These are phyloP conservation scores for Claviceps sp. DNA, from an alignment of 2,329 filamentous ascomycete genomes.

Conservation along the genomic window DNA sequence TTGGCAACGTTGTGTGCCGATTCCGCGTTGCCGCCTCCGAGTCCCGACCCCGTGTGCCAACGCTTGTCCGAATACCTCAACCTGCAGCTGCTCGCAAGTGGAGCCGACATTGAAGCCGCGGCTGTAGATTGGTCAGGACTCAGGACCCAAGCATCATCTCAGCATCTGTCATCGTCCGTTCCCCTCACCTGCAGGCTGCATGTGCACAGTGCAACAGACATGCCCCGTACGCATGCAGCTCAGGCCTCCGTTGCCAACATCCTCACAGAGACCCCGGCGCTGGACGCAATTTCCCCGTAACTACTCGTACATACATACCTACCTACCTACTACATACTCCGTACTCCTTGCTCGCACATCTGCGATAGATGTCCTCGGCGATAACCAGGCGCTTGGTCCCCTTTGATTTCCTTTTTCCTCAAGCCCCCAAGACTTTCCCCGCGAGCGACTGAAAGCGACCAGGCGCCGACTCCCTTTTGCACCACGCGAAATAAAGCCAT, in stretches of 20 bases:
- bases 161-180: no score
- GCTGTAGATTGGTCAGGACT: no score
- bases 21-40: no score
- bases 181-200: background rate
- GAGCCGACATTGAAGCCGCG: no score
- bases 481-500: background rate
- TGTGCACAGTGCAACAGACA: background rate
- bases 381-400: background rate
- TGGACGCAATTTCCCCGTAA: no score
- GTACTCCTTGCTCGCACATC: background rate
- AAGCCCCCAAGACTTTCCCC: background rate
- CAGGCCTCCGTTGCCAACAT: background rate
- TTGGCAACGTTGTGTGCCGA: background rate
- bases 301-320: no score
- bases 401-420: background rate
- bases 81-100: no score
- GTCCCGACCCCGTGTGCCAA: no score
- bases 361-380: slow-evolving; percentile 1
- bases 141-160: no score
- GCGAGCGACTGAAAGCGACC: background rate
- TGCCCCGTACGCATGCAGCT: background rate
- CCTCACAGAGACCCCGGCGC: no score
- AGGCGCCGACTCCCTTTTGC: background rate
- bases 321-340: no score
- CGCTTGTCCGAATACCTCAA: no score